A percentile compares a stretch with the other conserved stretches of the same genome.
These are phyloP conservation scores for Phytophthora tubulina DNA, from an alignment of 352 stramenopile genomes.

Conservation along the genomic window DNA sequence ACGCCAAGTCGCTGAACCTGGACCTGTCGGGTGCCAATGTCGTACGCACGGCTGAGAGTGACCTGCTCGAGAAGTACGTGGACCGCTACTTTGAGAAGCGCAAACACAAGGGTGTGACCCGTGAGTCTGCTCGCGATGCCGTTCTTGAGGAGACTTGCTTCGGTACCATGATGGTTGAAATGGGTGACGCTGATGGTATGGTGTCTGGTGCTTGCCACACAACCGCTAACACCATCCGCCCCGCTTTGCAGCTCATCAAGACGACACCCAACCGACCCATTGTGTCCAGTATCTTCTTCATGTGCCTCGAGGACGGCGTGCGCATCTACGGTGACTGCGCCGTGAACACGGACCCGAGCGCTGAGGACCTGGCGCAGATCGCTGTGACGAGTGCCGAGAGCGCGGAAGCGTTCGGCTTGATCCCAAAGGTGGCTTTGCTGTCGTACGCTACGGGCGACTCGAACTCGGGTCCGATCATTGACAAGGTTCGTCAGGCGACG, in stretches of 20 bases:
- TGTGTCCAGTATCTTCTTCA: conserved; percentile 91
- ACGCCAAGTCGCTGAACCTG: conserved; percentile 74
- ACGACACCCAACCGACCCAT: conserved; percentile 68
- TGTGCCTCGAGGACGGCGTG: conserved; percentile 85
- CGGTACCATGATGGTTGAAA: conserved; percentile 88
- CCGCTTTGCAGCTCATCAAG: conserved; percentile 91
- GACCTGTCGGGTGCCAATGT: conserved; percentile 73
- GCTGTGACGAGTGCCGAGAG: conserved; percentile 81
- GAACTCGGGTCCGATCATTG: conserved; percentile 82
- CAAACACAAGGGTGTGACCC: conserved; percentile 86
- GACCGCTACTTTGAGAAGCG: conserved; percentile 76
- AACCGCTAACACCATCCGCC: conserved; percentile 90
- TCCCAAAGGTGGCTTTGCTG: conserved; percentile 84
- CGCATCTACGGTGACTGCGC: conserved; percentile 89
- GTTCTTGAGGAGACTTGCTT: conserved; percentile 84
- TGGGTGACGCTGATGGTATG: conserved; percentile 85
- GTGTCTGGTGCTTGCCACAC: conserved; percentile 88
- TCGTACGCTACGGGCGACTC: conserved; percentile 88
- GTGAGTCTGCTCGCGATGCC: conserved; percentile 61
- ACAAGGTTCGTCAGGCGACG: conserved; percentile 88
- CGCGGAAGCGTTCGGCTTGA: conserved; percentile 79
- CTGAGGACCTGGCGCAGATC: conserved; percentile 83
- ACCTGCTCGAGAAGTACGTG: conserved; percentile 67
- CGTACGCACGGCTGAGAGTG: conserved; percentile 59
- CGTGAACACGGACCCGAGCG: conserved; percentile 84